Evolutionary conservation across 108 stramenopile species (phyloP), one percentile per base, ranked within the genome.

Genomic region (Conticribra guillardii): DNA sequence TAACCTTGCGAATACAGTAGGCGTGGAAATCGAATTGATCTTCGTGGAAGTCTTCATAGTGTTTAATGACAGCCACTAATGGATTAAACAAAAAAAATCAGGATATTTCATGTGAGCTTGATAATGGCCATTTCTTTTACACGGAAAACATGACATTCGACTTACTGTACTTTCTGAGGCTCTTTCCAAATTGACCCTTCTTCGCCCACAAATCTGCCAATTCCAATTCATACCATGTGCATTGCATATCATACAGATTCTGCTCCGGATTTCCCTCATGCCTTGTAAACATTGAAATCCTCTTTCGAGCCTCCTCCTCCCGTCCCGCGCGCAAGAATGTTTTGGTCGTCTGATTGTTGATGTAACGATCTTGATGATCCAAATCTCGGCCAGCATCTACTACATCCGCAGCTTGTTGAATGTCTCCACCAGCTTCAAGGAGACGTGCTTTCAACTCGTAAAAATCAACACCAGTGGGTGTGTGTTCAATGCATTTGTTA

Each of bases 21-120:
- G 82, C 79, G 86, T 99, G 99, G 71, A 99, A 98, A 83, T 99
- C 99, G 61, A 99, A 97, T 74, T 98, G 97, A 85, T 99, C 99
- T 62, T 98, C 98, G 53, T 93, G 87, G 44, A 96, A 95, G 74
- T 97, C 97, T 44, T 92, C 89, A 69, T 97, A 99, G 69, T 99
- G 99, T 67, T 97, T 91, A 17, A 93, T 84, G 9, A 98, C 93
- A 53, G 86, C 82, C 46, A 78, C 90, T 91, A n/a, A n/a, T n/a
- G n/a, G n/a, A n/a, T n/a, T n/a, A n/a, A n/a, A n/a, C n/a, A n/a
- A n/a, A n/a, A n/a, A n/a, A n/a, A n/a, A n/a, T n/a, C n/a, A n/a
- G n/a, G n/a, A n/a, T n/a, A n/a, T n/a, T n/a, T n/a, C n/a, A n/a
- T n/a, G n/a, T n/a, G n/a, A n/a, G n/a, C n/a, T n/a, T n/a, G n/a